phyloP scores from a whole-genome alignment of 2,329 filamentous ascomycete genomes.

The Aspergillus hiratsukae region DNA sequence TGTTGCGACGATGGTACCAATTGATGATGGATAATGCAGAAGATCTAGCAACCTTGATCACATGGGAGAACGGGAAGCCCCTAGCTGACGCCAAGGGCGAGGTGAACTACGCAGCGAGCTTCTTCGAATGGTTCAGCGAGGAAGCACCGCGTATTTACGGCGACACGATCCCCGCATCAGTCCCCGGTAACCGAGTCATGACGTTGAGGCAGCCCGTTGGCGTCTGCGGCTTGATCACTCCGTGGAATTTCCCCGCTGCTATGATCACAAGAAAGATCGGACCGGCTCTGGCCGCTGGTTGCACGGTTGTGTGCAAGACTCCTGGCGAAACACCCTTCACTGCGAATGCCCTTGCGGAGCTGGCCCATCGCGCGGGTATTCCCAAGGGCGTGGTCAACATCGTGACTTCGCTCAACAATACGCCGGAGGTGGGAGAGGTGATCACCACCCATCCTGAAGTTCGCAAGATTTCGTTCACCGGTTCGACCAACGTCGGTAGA shows the following conservation, averaged over 20 bases:
- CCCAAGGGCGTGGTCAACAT: slow-evolving; percentile 89
- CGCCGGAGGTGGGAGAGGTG: slow-evolving; percentile 68
- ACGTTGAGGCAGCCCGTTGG: slow-evolving; percentile 64
- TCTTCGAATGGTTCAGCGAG: slow-evolving; percentile 62
- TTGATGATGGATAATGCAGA: slow-evolving; percentile 63
- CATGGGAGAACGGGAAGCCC: slow-evolving; percentile 67
- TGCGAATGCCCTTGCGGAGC: slow-evolving; percentile 78
- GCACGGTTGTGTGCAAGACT: slow-evolving; percentile 87
- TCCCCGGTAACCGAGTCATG: slow-evolving; percentile 57
- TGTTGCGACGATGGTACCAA: slow-evolving; percentile 65
- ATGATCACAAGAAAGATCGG: slow-evolving; percentile 51
- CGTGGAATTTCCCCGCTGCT: slow-evolving; percentile 60
- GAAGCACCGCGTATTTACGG: slow-evolving; percentile 57
- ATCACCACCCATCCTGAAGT: slow-evolving; percentile 73
- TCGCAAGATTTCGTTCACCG: slow-evolving; percentile 92
- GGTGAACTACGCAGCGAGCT: slow-evolving; percentile 55
- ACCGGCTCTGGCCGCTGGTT: slow-evolving; percentile 78
- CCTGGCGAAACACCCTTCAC: slow-evolving; percentile 92
- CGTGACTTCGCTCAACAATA: slow-evolving; percentile 75
- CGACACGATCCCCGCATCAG: slow-evolving; percentile 57
- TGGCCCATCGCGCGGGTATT: slow-evolving; percentile 80
- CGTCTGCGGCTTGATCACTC: slow-evolving; percentile 63
- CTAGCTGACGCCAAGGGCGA: slow-evolving; percentile 57
- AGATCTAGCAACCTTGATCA: slow-evolving; percentile 62
- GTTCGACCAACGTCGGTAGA: slow-evolving; percentile 61